Evolutionary conservation across 257 asterid genomes (phyloP), one percentile per base, ranked within the genome.

Genomic region (Plantago elongata): DNA sequence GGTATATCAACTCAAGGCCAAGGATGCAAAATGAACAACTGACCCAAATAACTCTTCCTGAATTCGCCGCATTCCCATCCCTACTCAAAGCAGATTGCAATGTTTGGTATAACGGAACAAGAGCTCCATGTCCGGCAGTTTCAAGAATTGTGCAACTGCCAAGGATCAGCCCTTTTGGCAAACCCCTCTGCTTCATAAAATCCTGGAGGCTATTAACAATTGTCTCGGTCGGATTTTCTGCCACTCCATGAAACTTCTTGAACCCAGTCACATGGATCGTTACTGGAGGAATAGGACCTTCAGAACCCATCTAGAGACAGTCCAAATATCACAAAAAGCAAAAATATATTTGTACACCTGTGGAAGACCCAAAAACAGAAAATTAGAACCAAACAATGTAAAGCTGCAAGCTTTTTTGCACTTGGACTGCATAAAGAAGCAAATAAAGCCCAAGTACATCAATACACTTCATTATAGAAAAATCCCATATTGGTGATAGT

Each of bases 201-300:
- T 83, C 91, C 79, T 80, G 79, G 59, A 91, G 89, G 71, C 79
- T 88, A 57, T 70, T 74, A 60, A 86, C 95, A 69, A 91, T 88
- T 37, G 83, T 79, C 85, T 91, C 98, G 0, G 96, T 91, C 37
- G 98, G 98, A 79, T 91, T 91, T 51, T 91, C 95, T 2, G 98
- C 90, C 70, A 91, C 96, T 60, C 98, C 96, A 60, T 86, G 90
- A 68, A 91, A 91, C 72, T 84, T 91, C 68, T 84, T 88, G 64
- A 91, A 91, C 59, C 98, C 98, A 6, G 96, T 91, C 63, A 91
- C 84, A 37, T 91, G 93, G 80, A 91, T 72, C 64, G 89, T 86
- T 66, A 91, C 94, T 38, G 85, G 79, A 43, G 94, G 86, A 58
- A 69, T 47, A 57, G 94, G 95, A 77, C 94, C 94, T 79, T 91